Evolutionary conservation across 148 eudicot genomes (phyloP).

Genomic region (Heliamphora exappendiculata): DNA sequence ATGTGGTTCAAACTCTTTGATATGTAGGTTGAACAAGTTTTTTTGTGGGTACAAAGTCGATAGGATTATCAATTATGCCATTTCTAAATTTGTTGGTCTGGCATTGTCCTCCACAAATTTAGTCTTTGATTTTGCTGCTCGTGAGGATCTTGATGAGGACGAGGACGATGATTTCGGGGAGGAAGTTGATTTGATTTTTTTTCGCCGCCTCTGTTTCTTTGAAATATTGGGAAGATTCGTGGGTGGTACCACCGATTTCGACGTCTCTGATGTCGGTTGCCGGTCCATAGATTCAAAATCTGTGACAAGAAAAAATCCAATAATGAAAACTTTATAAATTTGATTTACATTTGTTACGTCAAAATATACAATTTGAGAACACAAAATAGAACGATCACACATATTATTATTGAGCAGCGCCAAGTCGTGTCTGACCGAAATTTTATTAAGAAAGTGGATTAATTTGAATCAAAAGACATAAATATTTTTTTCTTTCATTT

Average conservation of each 20-base stretch:
- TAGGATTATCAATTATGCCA: conserved; percentile 6
- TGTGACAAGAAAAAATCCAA: conserved; percentile 18
- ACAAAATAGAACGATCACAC: neutral
- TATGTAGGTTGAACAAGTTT: neutral
- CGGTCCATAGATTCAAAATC: conserved; percentile 40
- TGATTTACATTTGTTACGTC: too few species aligned
- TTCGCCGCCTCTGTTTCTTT: conserved; percentile 50
- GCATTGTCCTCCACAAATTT: conserved; percentile 16
- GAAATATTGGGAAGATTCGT: conserved; percentile 31
- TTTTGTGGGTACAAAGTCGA: neutral
- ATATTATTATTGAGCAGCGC: too few species aligned
- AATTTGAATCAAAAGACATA: too few species aligned
- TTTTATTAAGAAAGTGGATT: too few species aligned
- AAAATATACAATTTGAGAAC: too few species aligned
- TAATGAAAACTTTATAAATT: too few species aligned
- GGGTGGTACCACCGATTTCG: conserved; percentile 33
- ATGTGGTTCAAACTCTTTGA: neutral
- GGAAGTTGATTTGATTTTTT: conserved; percentile 43
- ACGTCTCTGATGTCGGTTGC: conserved; percentile 30
- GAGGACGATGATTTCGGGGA: conserved; percentile 42
- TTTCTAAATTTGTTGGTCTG: conserved; percentile 14
- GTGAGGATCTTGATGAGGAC: conserved; percentile 44
- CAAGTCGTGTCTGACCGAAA: too few species aligned
- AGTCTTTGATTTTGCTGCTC: conserved; percentile 41
- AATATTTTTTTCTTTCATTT: too few species aligned